These are phyloP conservation scores for Ophiosphaerella narmari DNA, from an alignment of 2,329 filamentous ascomycete genomes.

Conservation along the genomic window DNA sequence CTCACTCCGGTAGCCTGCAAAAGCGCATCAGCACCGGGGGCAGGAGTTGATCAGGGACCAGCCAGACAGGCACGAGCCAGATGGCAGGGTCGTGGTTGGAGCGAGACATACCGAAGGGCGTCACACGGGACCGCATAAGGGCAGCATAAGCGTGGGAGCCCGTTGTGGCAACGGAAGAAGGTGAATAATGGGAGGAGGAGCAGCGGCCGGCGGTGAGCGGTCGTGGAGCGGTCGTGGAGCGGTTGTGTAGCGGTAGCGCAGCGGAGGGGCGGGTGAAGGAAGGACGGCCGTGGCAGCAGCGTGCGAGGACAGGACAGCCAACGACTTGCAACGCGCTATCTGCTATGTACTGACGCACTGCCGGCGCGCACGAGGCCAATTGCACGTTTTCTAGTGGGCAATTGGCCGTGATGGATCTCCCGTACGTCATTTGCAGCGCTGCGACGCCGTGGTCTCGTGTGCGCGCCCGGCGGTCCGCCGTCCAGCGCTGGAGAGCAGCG, in stretches of 20 bases:
- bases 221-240: neutral
- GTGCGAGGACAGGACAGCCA: too few relatives aligned
- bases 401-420: slow-evolving; percentile 11
- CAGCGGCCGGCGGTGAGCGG: neutral
- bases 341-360: slow-evolving; percentile 6
- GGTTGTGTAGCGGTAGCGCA: slow-evolving; percentile 6
- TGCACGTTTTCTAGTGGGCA: slow-evolving; percentile 37
- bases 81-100: slow-evolving; percentile 44
- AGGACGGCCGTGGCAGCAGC: slow-evolving; percentile 15
- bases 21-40: slow-evolving; percentile 27
- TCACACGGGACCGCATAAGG: slow-evolving; percentile 49
- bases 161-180: slow-evolving; percentile 15
- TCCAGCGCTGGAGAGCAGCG: too few relatives aligned
- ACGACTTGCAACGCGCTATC: too few relatives aligned
- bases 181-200: slow-evolving; percentile 17
- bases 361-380: slow-evolving; percentile 27
- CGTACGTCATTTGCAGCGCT: slow-evolving; percentile 16
- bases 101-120: slow-evolving; percentile 48
- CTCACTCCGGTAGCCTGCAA: slow-evolving; percentile 53
- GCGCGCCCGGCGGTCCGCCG: slow-evolving; percentile 14
- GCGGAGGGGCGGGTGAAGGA: slow-evolving; percentile 1
- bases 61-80: slow-evolving; percentile 45
- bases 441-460: slow-evolving; percentile 22
- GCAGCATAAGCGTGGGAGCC: slow-evolving; percentile 48
- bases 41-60: slow-evolving; percentile 26